phyloP scores from a whole-genome alignment of 441 rosid species.

The Bruguiera hainesii region DNA sequence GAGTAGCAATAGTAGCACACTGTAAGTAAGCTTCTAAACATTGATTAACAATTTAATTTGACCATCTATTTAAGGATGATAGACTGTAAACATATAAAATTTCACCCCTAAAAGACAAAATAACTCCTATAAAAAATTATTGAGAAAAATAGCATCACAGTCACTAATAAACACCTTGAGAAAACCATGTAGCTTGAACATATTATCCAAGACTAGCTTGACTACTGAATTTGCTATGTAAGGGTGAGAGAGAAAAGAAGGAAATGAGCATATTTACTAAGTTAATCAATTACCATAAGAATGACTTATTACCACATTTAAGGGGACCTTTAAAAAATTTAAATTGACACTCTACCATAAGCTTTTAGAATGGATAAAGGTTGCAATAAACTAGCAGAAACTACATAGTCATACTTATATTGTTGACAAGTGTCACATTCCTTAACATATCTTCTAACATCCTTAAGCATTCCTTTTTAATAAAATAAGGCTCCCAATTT shows the following conservation, averaged over 20 bases:
- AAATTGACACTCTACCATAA: background rate
- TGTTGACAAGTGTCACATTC: background rate
- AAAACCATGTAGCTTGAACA: background rate
- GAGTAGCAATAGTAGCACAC: rapidly evolving
- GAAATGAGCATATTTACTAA: background rate
- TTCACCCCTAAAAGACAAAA: background rate
- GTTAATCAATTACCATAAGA: background rate
- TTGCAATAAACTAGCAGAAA: background rate
- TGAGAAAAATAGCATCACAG: background rate
- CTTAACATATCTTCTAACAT: background rate
- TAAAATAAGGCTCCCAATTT: background rate
- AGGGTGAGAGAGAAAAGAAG: background rate
- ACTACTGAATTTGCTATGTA: background rate
- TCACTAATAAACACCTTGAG: background rate
- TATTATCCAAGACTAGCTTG: background rate
- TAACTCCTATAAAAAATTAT: background rate
- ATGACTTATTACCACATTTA: background rate
- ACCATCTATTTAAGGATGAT: background rate
- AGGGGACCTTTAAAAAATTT: background rate
- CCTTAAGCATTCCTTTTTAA: background rate
- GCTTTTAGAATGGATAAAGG: background rate
- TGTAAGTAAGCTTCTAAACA: background rate
- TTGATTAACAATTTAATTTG: background rate
- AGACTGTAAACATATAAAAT: background rate
- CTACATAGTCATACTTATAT: background rate